Percentiles rank a stretch among this genome's conserved stretches.
Conservation (phyloP, 495 filamentous ascomycete species). For the Talaromyces borbonicus region DNA sequence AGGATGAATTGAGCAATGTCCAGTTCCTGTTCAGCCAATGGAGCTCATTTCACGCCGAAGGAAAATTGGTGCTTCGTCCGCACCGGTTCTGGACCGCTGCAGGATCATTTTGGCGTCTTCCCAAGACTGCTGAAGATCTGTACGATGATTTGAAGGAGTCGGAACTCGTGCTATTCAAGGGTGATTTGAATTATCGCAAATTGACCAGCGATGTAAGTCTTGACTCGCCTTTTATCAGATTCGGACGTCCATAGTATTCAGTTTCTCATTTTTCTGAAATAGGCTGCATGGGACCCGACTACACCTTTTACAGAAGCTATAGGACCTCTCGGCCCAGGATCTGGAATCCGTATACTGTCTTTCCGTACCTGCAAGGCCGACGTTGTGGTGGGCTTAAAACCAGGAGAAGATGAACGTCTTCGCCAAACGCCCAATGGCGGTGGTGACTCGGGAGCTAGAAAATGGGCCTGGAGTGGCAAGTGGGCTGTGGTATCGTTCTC, state of each 20-base stretch:
- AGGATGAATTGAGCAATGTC: slow-evolving; percentile 57
- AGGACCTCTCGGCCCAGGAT: slow-evolving; percentile 71
- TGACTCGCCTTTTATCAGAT: not conserved
- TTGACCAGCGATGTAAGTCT: slow-evolving; percentile 70
- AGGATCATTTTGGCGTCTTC: slow-evolving; percentile 80
- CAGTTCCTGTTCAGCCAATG: slow-evolving; percentile 71
- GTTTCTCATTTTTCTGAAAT: not conserved
- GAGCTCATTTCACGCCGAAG: slow-evolving; percentile 69
- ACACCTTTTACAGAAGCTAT: slow-evolving; percentile 81
- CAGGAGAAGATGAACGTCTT: slow-evolving; percentile 72
- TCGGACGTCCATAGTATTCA: too few relatives aligned
- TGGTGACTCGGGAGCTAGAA: slow-evolving; percentile 58
- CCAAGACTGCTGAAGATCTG: slow-evolving; percentile 52
- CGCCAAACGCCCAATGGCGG: slow-evolving; percentile 55
- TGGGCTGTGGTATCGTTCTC: slow-evolving; percentile 92
- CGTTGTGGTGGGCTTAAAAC: slow-evolving; percentile 77
- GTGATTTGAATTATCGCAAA: slow-evolving; percentile 93
- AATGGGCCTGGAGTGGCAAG: slow-evolving; percentile 97
- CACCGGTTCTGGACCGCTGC: slow-evolving; percentile 85
- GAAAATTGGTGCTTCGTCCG: slow-evolving; percentile 66
- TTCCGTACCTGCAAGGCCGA: slow-evolving; percentile 95
- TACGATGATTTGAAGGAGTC: slow-evolving; percentile 70
- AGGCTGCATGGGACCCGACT: slow-evolving; percentile 80
- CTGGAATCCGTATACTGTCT: slow-evolving; percentile 70
- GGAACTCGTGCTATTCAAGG: slow-evolving; percentile 94